phyloP scores from a whole-genome alignment of 768 basidiomycete genomes.

The Mycena venus region DNA sequence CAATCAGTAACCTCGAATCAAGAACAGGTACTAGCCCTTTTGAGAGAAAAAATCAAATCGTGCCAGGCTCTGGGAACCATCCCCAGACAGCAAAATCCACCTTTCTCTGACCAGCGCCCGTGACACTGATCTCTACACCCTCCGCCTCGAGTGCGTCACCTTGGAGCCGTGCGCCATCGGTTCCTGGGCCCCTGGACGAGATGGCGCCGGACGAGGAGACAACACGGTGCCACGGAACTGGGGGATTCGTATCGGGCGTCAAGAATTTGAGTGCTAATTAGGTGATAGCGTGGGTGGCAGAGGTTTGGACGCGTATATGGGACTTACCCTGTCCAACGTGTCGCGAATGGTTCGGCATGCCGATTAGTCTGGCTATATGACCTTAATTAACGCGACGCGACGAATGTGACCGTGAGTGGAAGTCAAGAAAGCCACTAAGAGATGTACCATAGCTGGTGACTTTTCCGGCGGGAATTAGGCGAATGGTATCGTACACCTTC shows the following conservation, averaged over 20 bases:
- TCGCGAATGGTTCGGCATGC: slow-evolving; percentile 83
- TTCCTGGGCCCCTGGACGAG: slow-evolving; percentile 88
- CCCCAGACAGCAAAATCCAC: slow-evolving; percentile 72
- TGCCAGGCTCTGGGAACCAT: slow-evolving; percentile 70
- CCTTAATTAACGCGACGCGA: slow-evolving; percentile 55
- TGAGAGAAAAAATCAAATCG: no score
- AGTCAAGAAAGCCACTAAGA: neutral
- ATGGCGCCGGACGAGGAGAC: slow-evolving; percentile 78
- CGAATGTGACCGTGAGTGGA: neutral
- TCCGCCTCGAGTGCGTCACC: slow-evolving; percentile 83
- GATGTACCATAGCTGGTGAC: slow-evolving; percentile 83
- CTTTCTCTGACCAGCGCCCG: slow-evolving; percentile 68
- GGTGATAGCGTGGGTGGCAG: neutral
- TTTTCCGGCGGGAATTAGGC: slow-evolving; percentile 73
- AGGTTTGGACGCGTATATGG: neutral
- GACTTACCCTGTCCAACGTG: slow-evolving; percentile 85
- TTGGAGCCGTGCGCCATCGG: slow-evolving; percentile 83
- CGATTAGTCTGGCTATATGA: slow-evolving; percentile 84
- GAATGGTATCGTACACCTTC: slow-evolving; percentile 81
- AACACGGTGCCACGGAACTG: slow-evolving; percentile 88
- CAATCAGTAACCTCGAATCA: no score
- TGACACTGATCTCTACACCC: slow-evolving; percentile 79
- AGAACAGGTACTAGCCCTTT: no score
- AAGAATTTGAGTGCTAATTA: slow-evolving; percentile 83
- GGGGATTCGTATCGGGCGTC: slow-evolving; percentile 67